These are phyloP conservation scores for Coniosporium apollinis DNA, from an alignment of 495 filamentous ascomycete genomes.

Conservation along the genomic window DNA sequence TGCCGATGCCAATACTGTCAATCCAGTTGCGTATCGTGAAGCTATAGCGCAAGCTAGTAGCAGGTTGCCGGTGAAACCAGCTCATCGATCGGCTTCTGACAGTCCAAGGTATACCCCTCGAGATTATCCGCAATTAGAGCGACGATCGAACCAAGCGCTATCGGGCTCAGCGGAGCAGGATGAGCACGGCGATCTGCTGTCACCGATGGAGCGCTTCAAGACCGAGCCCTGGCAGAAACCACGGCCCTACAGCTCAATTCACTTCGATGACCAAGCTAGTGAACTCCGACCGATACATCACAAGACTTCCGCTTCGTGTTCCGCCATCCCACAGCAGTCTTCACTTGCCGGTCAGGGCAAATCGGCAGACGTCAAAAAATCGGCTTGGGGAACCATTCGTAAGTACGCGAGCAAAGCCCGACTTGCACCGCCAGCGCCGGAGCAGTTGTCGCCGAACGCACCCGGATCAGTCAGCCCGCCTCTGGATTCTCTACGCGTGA, in stretches of 20 bases:
- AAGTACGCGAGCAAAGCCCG: not conserved
- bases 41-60: conserved; percentile 9
- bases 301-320: not conserved
- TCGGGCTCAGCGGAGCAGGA: not conserved
- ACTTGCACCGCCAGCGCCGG: not conserved
- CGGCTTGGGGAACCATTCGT: not conserved
- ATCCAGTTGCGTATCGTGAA: conserved; percentile 19
- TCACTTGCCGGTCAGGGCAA: not conserved
- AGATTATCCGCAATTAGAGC: too few species aligned
- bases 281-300: not conserved
- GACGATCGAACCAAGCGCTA: too few species aligned
- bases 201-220: conserved; percentile 3
- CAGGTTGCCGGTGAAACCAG: conserved; percentile 4
- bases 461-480: conserved; percentile 1
- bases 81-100: conserved; percentile 1
- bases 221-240: conserved; percentile 1
- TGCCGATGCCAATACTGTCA: conserved; percentile 20
- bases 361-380: not conserved
- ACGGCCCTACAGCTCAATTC: not conserved
- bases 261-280: too few species aligned
- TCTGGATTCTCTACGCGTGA: conserved; percentile 6
- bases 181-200: conserved; percentile 1
- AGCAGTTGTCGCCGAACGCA: not conserved
- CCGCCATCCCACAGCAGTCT: not conserved
- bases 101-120: not conserved